phyloP scores from a whole-genome alignment of 208 protist species.

The Acanthamoeba castellanii region DNA sequence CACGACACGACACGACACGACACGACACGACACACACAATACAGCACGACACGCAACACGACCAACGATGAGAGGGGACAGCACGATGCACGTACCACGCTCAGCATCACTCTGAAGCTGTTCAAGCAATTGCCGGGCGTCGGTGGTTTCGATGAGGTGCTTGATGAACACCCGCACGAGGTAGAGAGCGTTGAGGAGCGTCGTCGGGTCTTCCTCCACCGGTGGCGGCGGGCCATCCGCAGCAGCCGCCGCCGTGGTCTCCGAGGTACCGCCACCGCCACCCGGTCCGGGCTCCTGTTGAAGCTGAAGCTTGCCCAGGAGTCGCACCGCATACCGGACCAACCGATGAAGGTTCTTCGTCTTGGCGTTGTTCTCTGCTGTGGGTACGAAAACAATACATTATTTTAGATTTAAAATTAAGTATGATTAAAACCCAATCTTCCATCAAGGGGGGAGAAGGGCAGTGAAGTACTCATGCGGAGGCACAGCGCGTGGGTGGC shows the following conservation, averaged over 20 bases:
- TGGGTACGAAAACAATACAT: neutral
- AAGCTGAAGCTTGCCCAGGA: neutral
- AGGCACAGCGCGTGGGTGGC: constrained; percentile 2
- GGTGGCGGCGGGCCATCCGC: neutral
- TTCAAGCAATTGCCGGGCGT: neutral
- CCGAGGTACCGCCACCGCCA: too few relatives aligned
- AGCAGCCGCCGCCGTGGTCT: neutral
- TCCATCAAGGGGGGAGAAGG: too few relatives aligned
- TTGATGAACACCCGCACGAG: constrained; percentile 53
- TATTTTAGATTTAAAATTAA: neutral
- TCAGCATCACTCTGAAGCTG: neutral
- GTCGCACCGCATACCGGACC: neutral
- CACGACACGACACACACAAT: too few relatives aligned
- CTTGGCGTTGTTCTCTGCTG: constrained; percentile 31
- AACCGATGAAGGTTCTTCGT: constrained; percentile 60
- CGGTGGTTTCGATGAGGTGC: constrained; percentile 17
- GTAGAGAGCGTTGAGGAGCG: constrained; percentile 53
- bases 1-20: too few relatives aligned
- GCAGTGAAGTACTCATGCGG: neutral
- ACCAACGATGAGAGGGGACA: too few relatives aligned
- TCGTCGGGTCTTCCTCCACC: constrained; percentile 23
- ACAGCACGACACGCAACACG: neutral
- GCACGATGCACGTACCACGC: neutral
- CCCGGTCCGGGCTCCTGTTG: neutral
- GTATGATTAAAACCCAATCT: too few relatives aligned